Conservation (phyloP, 176 grass and related monocot genomes). For the Zoysia pacifica region DNA sequence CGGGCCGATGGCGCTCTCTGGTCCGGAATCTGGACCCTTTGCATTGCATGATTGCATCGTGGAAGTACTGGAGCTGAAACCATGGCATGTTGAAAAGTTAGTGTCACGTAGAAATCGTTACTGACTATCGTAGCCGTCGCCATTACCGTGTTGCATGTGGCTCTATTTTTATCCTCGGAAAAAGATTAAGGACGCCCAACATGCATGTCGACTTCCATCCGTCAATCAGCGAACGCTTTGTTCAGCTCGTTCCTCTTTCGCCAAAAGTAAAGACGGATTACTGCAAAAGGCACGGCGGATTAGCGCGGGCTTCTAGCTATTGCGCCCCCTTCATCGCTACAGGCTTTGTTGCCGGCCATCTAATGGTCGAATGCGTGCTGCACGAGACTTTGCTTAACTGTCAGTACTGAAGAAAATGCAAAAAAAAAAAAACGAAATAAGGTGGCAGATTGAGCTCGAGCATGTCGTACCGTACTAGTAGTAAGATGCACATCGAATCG, state of each 20-base stretch:
- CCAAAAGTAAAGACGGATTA: background rate
- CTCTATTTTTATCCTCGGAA: background rate
- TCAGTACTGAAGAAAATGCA: too few relatives aligned
- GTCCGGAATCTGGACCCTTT: background rate
- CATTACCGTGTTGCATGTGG: conserved; percentile 19
- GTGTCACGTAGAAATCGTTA: background rate
- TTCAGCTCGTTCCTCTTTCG: conserved; percentile 1
- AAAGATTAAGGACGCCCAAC: background rate
- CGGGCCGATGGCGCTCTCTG: background rate
- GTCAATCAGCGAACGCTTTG: background rate
- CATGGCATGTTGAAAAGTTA: background rate
- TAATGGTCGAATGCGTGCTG: conserved; percentile 21
- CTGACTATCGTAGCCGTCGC: background rate
- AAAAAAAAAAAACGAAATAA: too few relatives aligned
- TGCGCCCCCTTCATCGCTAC: conserved; percentile 9
- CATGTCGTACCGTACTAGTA: too few relatives aligned
- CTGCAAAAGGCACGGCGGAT: background rate
- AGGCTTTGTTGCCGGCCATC: background rate
- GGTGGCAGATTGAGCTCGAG: too few relatives aligned
- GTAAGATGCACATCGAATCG: too few relatives aligned
- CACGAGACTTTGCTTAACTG: background rate
- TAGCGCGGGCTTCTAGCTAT: conserved; percentile 4
- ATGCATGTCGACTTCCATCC: background rate
- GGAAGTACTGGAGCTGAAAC: background rate
- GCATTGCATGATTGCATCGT: background rate